A percentile compares a stretch with the other conserved stretches of the same genome.
phyloP scores from a whole-genome alignment of 2,329 filamentous ascomycete species.

The Zymoseptoria passerinii region DNA sequence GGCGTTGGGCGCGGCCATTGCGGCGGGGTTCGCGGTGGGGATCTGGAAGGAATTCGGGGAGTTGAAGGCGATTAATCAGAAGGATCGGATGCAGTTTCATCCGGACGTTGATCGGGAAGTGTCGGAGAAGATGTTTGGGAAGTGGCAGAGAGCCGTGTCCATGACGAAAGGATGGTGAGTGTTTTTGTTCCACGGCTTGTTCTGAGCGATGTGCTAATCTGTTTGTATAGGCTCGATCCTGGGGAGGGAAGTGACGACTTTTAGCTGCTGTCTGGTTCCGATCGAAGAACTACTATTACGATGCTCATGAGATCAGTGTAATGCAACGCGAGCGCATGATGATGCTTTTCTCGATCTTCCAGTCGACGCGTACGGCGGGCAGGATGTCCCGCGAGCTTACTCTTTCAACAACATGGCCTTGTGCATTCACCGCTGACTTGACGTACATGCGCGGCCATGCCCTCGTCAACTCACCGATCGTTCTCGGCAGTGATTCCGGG shows the following conservation, averaged over 20 bases:
- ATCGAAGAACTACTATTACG: background rate
- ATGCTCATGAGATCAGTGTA: background rate
- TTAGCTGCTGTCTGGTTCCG: background rate
- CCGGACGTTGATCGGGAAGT: slow-evolving; percentile 50
- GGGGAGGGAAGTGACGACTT: slow-evolving; percentile 9
- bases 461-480: no score
- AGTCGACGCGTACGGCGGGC: no score
- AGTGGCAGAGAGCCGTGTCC: slow-evolving; percentile 68
- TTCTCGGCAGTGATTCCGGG: no score
- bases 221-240: slow-evolving; percentile 7
- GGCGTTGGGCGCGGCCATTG: slow-evolving; percentile 78
- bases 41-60: slow-evolving; percentile 72
- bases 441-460: no score
- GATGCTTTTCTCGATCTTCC: no score
- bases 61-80: slow-evolving; percentile 62
- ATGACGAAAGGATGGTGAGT: slow-evolving; percentile 67
- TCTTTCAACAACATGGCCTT: no score
- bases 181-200: slow-evolving; percentile 30
- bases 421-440: no score
- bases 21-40: slow-evolving; percentile 73
- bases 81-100: slow-evolving; percentile 60
- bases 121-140: slow-evolving; percentile 53
- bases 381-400: no score
- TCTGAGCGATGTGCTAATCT: background rate
- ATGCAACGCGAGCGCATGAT: no score